Base-by-base conservation (phyloP, 495 filamentous ascomycete species). In the Delitschia confertaspora region DNA sequence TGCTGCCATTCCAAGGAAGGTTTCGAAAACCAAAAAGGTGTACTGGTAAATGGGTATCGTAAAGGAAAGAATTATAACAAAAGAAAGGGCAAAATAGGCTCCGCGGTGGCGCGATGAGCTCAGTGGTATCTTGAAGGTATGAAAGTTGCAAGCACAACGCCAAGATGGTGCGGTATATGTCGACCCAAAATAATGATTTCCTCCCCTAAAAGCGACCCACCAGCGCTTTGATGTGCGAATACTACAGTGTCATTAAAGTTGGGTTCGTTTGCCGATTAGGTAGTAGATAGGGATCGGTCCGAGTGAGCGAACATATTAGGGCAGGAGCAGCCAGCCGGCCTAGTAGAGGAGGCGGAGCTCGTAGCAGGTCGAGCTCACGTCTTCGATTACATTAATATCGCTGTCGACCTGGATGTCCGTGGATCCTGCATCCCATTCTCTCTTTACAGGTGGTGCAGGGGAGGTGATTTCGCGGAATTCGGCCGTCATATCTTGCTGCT, bases 401-500 rank as follows among this genome's bases (percentile, higher is more conserved):
- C 61, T 59, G 43, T 68, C 65, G 37, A 60, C 53, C 45, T 66
- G 62, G 14, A 63, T 52, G 34, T 68, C 64, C 11, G 59, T 62
- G 8, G 63, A 51, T 7, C 60, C 59, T 6, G 59, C 55, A 38
- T 64, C 60, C 65, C 65, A 67, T 48, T 68, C 64, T 7, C 62
- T 48, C 38, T 59, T 63, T 14, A 49, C 42, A 3, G 58, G 59
- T 7, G 39, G 39, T 22, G n/a, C 29, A 17, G 35, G 37, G 6
- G 62, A 42, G 14, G 57, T 49, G 29, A 62, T 49, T 49, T 76
- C 69, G 31, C 59, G 60, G 50, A 82, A 71, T 53, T 81, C 78
- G 38, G 73, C 74, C 22, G 73, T 71, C 79, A 98, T 88, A 55
- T 95, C 89, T 57, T 95, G 85, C 6, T 88, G 87, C 64, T 98